Evolutionary conservation across 495 filamentous ascomycete species (phyloP), one percentile per base, ranked within the genome.

Genomic region (Lepidopterella palustris): DNA sequence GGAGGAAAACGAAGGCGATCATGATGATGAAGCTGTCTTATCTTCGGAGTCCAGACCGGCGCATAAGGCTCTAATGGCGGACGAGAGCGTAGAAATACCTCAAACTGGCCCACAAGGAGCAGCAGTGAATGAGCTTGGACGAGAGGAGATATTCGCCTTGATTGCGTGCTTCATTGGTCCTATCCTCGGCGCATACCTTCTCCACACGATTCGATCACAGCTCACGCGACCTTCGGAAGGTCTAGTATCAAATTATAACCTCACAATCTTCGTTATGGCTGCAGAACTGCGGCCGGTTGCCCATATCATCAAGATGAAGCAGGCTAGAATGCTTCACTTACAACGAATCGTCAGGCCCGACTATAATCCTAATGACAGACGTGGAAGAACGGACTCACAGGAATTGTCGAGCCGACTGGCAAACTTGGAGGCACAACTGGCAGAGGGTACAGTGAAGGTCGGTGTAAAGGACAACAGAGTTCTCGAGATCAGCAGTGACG

Each of bases 191-290:
- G 86, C 90, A 47, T 91, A 83, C 74, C 76, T 96, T 21, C 77
- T 97, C 3, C 89, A 95, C 68, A 74, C 77, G 0, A 85, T 95
- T 49, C 80, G 92, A 13, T 76, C 75, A 21, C 85, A 88, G 45
- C 82, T 97, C 8, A 90, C 87, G 1, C 80, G 87, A 15, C 91
- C 87, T 0, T 90, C 89, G 0, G 90, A 93, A 70, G 88, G 89
- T 2, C 76, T 95, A 13, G 87, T 97, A 15, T 95, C 90, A 2
- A 86, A 93, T 68, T 93, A 90, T 72, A 95, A 96, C 72, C 79
- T 98, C 52, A 90, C 87, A n/a, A 88, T 97, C 61, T 97, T 97
- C 72, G 76, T 96, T 10, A 79, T 96, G 6, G 91, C 89, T 10
- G 85, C 93, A 8, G 92, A 97, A 70, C 72, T 97, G 20, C 82